Evolutionary conservation across 208 protist genomes (phyloP), one percentile per base, ranked within the genome.

Genomic region (Trypanosoma vivax): DNA sequence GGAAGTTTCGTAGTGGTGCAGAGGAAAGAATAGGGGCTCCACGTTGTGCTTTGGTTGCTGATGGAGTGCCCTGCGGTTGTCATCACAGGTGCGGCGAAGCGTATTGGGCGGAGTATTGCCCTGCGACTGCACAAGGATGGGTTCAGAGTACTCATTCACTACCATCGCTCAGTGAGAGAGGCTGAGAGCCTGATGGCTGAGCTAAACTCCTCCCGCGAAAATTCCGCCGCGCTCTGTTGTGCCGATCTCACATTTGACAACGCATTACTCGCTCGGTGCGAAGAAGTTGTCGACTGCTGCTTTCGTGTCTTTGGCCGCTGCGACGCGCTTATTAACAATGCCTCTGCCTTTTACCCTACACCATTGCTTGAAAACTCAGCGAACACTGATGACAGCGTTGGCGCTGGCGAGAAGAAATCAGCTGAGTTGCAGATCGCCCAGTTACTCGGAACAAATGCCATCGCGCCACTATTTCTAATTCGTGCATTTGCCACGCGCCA

Each of bases 321-420:
- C 46, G 83, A 92, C 46, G 79, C 82, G 27, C 61, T 92, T 28
- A 79, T 92, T n/a, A 92, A 92, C 66, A 92, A 86, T 55, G 83
- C 83, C 38, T 92, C 83, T 1, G 68, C 79, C 5, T 92, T 77
- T 48, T 81, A 73, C 41, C 74, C 83, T 18, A 86, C 79, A 0
- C 77, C 79, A 29, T 63, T 92, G 30, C 28, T 81, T 21, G 42
- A 47, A 19, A 14, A n/a, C n/a, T n/a, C n/a, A n/a, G n/a, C n/a
- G n/a, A n/a, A n/a, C n/a, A n/a, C n/a, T n/a, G n/a, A 38, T 3
- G 39, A 23, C 10, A 43, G 55, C 2, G 41, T 24, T 16, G 57
- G 21, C 5, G 53, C 45, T 19, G 29, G 21, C 34, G 13, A 49
- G 13, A 3, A 27, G 25, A 23, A 43, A 42, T 21, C 46, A 1